These are phyloP conservation scores for Excoecaria agallocha DNA, from an alignment of 345 rosid genomes.

Conservation along the genomic window DNA sequence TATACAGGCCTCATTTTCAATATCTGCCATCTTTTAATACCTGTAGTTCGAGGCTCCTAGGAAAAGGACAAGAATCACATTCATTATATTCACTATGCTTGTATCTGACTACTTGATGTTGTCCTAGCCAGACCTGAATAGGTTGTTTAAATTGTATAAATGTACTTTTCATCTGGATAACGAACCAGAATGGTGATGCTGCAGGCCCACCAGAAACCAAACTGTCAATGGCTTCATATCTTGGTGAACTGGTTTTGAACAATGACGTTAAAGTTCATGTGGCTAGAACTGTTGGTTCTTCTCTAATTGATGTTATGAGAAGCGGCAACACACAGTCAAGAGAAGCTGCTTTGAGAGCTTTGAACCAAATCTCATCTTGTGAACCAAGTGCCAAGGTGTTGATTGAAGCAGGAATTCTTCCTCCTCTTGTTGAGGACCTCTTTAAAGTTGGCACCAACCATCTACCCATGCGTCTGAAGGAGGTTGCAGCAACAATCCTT, in stretches of 20 bases:
- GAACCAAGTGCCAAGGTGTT: slow-evolving; percentile 80
- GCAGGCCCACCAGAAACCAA: slow-evolving; percentile 82
- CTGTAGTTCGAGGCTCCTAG: background rate
- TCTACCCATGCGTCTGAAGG: slow-evolving; percentile 84
- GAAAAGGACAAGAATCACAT: background rate
- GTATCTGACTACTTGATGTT: background rate
- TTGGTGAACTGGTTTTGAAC: slow-evolving; percentile 78
- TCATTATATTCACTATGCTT: background rate
- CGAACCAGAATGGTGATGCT: slow-evolving; percentile 28
- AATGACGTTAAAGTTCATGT: slow-evolving; percentile 74
- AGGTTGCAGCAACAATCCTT: slow-evolving; percentile 88
- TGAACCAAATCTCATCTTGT: slow-evolving; percentile 75
- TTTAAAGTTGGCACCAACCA: slow-evolving; percentile 71
- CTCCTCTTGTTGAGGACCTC: slow-evolving; percentile 82
- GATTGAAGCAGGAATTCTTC: slow-evolving; percentile 77
- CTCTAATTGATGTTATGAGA: slow-evolving; percentile 74
- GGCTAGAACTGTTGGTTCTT: slow-evolving; percentile 73
- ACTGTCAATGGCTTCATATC: slow-evolving; percentile 78
- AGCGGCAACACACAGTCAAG: slow-evolving; percentile 60
- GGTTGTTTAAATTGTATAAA: slow-evolving; percentile 7
- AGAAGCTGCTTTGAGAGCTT: slow-evolving; percentile 83
- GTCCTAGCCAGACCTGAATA: background rate
- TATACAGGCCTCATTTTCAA: background rate
- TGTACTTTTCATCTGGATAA: slow-evolving; percentile 14
- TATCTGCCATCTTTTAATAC: background rate